Evolutionary conservation across 2,329 filamentous ascomycete genomes (phyloP), one percentile per base, ranked within the genome.

Genomic region (Xylariomycetidae sp.): DNA sequence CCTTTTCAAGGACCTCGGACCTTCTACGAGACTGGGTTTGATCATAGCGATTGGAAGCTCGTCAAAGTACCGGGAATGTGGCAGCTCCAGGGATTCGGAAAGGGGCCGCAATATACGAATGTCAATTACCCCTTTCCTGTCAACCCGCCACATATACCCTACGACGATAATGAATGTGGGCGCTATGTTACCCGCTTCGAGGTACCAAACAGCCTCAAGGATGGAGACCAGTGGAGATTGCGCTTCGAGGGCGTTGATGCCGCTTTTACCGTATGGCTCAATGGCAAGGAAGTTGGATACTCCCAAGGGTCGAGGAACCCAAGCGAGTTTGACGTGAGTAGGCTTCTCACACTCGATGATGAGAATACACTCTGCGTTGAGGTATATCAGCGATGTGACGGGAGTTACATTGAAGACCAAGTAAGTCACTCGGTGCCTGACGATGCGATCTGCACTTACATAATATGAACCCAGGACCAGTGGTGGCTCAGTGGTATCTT

Each of bases 241-340:
- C 67, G 82, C 4, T 88, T 88, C 37, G 83, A 88, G 45, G 84
- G 84, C 0, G 82, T 88, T 0, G 83, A 88, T 49, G 75, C 79
- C 27, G 76, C 82, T 0, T 88, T 83, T 43, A 77, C 82, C 44
- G 64, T 86, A 2, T 87, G 77, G 71, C 51, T 88, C 4, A 88
- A 88, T 48, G 80, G 80, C 0, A 58, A 64, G 9, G 63, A 80
- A 29, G 70, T 86, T 6, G 84, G 84, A 2, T 88, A 88, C 50
- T 78, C 77, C 2, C 82, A 88, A 51, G 84, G 83, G 2, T 77
- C 78, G 4, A 68, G 84, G 14, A 87, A 88, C 40, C 77, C 84
- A 0, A 75, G 75, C 17, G 84, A 88, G 43, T 88, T 87, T 42
- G 83, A 88, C 43, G 66, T 88, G 5, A 79, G 80, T 0, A 44